phyloP scores from a whole-genome alignment of 108 stramenopile genomes.

The Skeletonema marinoi region DNA sequence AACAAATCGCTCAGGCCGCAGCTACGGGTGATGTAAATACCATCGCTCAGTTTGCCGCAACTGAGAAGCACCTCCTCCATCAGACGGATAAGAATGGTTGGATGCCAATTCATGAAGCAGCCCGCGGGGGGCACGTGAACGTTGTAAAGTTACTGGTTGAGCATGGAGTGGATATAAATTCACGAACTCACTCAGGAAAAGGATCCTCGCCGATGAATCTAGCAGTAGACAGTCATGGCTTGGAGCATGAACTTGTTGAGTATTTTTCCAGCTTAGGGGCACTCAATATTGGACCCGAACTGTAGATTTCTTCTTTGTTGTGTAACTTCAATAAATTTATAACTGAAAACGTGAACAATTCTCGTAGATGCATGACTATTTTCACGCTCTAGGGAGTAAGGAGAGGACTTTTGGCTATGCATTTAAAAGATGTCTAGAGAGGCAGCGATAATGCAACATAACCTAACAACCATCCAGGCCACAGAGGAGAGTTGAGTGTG shows the following conservation, averaged over 20 bases:
- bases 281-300: not conserved
- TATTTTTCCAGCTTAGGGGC: slow-evolving; percentile 1
- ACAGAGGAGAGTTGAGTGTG: too few relatives aligned
- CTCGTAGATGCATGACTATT: too few relatives aligned
- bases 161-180: slow-evolving; percentile 34
- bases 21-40: slow-evolving; percentile 39
- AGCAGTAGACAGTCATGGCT: slow-evolving; percentile 38
- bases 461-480: too few relatives aligned
- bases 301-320: not conserved
- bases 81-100: slow-evolving; percentile 44
- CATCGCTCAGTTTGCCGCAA: slow-evolving; percentile 16
- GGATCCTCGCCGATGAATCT: slow-evolving; percentile 35
- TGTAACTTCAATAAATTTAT: not conserved
- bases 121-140: slow-evolving; percentile 24
- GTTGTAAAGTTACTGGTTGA: slow-evolving; percentile 35
- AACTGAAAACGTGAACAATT: too few relatives aligned
- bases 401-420: too few relatives aligned
- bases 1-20: slow-evolving; percentile 36
- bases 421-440: too few relatives aligned
- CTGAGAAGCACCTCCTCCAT: slow-evolving; percentile 34
- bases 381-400: too few relatives aligned
- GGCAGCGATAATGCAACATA: too few relatives aligned
- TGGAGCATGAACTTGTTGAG: slow-evolving; percentile 3
- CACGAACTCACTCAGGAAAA: slow-evolving; percentile 29
- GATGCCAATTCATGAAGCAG: slow-evolving; percentile 48